A percentile compares a stretch with the other conserved stretches of the same genome.
These are phyloP conservation scores for Metschnikowia vanudenii DNA, from an alignment of 805 yeast genomes.

Conservation along the genomic window DNA sequence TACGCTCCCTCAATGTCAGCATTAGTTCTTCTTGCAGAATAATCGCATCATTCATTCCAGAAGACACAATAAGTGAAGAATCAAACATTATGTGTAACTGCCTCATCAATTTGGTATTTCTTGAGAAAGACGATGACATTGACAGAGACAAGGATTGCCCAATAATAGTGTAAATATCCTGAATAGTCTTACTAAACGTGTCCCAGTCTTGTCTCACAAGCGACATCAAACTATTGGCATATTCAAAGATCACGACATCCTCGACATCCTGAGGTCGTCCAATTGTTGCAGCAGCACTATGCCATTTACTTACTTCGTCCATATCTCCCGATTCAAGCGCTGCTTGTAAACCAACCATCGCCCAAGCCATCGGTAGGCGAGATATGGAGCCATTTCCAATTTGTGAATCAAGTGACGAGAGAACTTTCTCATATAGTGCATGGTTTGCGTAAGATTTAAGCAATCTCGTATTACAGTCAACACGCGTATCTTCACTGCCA, in stretches of 20 bases:
- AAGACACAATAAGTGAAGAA: constrained; percentile 24
- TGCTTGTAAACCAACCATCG: constrained; percentile 70
- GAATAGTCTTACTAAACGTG: constrained; percentile 40
- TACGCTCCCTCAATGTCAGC: constrained; percentile 26
- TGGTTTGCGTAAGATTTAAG: constrained; percentile 72
- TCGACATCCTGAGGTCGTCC: constrained; percentile 47
- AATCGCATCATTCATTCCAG: constrained; percentile 14
- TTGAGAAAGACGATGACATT: constrained; percentile 36
- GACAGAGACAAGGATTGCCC: constrained; percentile 55
- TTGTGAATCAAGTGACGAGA: constrained; percentile 47
- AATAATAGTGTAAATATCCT: constrained; percentile 54
- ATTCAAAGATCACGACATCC: constrained; percentile 55
- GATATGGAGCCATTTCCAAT: constrained; percentile 21
- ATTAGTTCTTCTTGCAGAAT: constrained; percentile 18
- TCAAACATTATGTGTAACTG: constrained; percentile 40
- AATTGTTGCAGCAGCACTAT: constrained; percentile 46
- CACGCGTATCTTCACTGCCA: constrained; percentile 31
- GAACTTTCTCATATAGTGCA: constrained; percentile 68
- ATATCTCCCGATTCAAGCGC: constrained; percentile 64
- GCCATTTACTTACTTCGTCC: constrained; percentile 56
- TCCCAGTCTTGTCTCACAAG: constrained; percentile 33
- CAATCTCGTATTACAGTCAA: constrained; percentile 49
- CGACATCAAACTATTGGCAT: constrained; percentile 62
- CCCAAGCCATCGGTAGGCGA: constrained; percentile 52
- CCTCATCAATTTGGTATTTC: constrained; percentile 36